These are phyloP conservation scores for Penicillium sp. DNA, from an alignment of 2,329 filamentous ascomycete species.

Conservation along the genomic window DNA sequence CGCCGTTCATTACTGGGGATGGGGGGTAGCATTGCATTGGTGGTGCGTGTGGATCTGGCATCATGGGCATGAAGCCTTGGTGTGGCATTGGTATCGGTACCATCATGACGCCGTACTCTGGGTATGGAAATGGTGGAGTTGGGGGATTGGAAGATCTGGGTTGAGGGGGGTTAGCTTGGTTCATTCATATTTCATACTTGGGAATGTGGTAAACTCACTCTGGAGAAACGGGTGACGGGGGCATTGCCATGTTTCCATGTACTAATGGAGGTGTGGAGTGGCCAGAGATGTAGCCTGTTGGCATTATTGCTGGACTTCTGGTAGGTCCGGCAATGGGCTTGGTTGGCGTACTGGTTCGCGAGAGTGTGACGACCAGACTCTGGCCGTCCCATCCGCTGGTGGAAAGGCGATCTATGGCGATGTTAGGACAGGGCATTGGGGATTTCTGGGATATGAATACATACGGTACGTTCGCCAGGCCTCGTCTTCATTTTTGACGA, in stretches of 20 bases:
- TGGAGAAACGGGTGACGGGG: slow-evolving; percentile 38
- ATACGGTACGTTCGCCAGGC: slow-evolving; percentile 47
- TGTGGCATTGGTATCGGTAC: slow-evolving; percentile 22
- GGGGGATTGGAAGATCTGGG: slow-evolving; percentile 24
- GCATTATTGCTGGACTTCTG: slow-evolving; percentile 36
- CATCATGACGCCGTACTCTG: slow-evolving; percentile 31
- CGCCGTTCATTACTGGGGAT: slow-evolving; percentile 31
- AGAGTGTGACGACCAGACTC: slow-evolving; percentile 44
- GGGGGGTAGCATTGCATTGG: slow-evolving; percentile 28
- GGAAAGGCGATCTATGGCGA: slow-evolving; percentile 39
- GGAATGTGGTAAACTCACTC: slow-evolving; percentile 31
- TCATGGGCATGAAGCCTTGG: slow-evolving; percentile 29
- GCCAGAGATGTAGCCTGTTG: slow-evolving; percentile 30
- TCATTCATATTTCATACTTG: neutral
- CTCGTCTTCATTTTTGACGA: slow-evolving; percentile 47
- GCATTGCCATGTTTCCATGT: slow-evolving; percentile 30
- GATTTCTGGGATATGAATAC: slow-evolving; percentile 9
- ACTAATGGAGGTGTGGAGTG: slow-evolving; percentile 37
- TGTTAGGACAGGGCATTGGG: slow-evolving; percentile 13
- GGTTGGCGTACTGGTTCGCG: slow-evolving; percentile 43
- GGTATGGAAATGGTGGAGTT: slow-evolving; percentile 24
- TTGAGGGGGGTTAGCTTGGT: slow-evolving; percentile 1
- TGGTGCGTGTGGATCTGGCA: slow-evolving; percentile 23
- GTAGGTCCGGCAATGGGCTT: slow-evolving; percentile 45
- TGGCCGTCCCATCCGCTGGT: slow-evolving; percentile 47